Evolutionary conservation across 176 grass and related monocot species (phyloP).

Genomic region (Phragmites australis): DNA sequence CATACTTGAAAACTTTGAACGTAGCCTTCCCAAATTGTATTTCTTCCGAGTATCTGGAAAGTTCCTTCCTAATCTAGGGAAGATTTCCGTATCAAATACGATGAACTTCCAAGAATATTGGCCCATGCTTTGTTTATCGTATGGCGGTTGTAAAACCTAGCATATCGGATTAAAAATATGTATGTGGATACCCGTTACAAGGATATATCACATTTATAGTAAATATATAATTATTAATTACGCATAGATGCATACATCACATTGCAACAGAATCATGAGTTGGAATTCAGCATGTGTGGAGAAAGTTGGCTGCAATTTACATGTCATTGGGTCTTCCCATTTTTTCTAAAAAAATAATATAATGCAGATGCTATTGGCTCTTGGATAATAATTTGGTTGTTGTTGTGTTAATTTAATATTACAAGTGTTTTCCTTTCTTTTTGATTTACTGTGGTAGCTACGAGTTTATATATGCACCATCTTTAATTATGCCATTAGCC

Average conservation of each 20-base stretch:
- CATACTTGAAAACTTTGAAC: too few relatives aligned
- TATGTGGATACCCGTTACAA: too few relatives aligned
- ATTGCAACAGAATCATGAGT: not conserved
- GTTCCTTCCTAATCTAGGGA: too few relatives aligned
- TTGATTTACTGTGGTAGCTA: not conserved
- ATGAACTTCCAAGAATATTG: too few relatives aligned
- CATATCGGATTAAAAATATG: too few relatives aligned
- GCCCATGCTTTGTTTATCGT: too few relatives aligned
- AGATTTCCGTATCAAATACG: too few relatives aligned
- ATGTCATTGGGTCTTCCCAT: not conserved
- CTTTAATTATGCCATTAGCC: not conserved
- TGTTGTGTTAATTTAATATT: constrained; percentile 17
- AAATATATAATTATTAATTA: too few relatives aligned
- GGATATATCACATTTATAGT: too few relatives aligned
- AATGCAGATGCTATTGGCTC: constrained; percentile 1
- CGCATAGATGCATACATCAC: constrained; percentile 9
- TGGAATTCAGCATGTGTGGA: constrained; percentile 27
- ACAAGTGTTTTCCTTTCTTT: not conserved
- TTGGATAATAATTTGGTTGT: not conserved
- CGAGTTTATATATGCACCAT: not conserved
- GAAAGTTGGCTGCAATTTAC: constrained; percentile 16
- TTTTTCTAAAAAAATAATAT: not conserved
- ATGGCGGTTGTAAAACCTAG: too few relatives aligned
- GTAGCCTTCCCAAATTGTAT: too few relatives aligned
- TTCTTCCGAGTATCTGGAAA: too few relatives aligned